Evolutionary conservation across 768 basidiomycete species (phyloP), one percentile per base, ranked within the genome.

Genomic region (Kwoniella newhampshirensis): DNA sequence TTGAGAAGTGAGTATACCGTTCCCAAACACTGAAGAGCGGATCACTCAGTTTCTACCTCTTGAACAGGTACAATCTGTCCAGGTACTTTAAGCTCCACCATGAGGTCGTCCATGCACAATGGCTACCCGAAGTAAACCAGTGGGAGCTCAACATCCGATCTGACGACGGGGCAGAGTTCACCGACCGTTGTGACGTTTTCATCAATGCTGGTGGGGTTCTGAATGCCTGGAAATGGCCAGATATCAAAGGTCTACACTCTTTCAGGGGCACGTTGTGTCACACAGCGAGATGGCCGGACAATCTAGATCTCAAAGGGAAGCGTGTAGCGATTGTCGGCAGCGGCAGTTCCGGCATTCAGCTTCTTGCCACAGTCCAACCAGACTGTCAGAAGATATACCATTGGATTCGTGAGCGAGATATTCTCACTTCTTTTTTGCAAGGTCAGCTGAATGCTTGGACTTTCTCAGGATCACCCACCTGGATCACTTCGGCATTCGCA

Each of bases 141-240:
- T 86, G 86, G 85, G 75, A 79, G 46, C 67, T 86, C 8, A 81
- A 72, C 4, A 77, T 70, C 15, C 47, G 61, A 27, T 15, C 32
- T 9, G 15, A 18, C 9, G 42, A 44, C 26, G 48, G 42, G 8
- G 20, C 48, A 18, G 62, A 45, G 18, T 37, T 53, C n/a, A 61
- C 69, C 52, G 81, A 81, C 46, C 78, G 81, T 60, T 78, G 81
- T 1, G 85, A 87, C 57, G 77, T 86, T 0, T 77, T 87, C 32
- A 79, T 87, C 47, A 81, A 81, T 13, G 60, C 56, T 39, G 42
- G 40, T 4, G 52, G 53, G 20, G 57, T 70, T 12, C 37, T 73
- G 11, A 84, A 82, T 46, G 73, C 82, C 6, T 86, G 85, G 85
- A 77, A 80, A 25, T 87, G 85, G 86, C 87, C 86, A 2, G 81